Percentiles rank a stretch among this genome's conserved stretches.
Conservation (phyloP, 1,139 yeast species). For the Hemisphaericaspora xylanilytica region DNA sequence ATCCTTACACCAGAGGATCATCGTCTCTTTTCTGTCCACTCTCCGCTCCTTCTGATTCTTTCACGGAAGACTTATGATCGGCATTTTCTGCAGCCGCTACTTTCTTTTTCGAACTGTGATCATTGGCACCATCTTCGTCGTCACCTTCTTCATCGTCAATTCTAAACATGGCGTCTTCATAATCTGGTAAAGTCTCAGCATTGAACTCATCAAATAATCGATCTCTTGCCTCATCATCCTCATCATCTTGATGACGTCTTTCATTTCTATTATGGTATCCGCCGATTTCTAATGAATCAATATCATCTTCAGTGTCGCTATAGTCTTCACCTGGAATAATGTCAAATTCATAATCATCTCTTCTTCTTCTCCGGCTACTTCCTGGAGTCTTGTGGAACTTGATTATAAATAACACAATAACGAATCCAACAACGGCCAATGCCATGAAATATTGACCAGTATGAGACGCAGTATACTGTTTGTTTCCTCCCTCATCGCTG, state of each 20-base stretch:
- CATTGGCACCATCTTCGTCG: slow-evolving; percentile 4
- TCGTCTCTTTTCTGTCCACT: too few species aligned
- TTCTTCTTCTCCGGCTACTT: slow-evolving; percentile 48
- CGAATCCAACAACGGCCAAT: slow-evolving; percentile 58
- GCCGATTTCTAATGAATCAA: slow-evolving; percentile 29
- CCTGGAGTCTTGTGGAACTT: slow-evolving; percentile 51
- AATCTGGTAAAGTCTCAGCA: slow-evolving; percentile 38
- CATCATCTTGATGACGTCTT: slow-evolving; percentile 13
- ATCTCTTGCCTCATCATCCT: slow-evolving; percentile 37
- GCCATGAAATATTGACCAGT: slow-evolving; percentile 60
- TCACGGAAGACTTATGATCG: too few species aligned
- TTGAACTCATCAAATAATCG: slow-evolving; percentile 40
- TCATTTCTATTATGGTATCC: slow-evolving; percentile 15
- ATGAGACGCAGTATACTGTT: slow-evolving; percentile 34
- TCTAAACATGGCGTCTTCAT: slow-evolving; percentile 43
- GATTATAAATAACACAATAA: slow-evolving; percentile 52
- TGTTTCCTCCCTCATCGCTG: slow-evolving; percentile 30
- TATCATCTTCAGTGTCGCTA: slow-evolving; percentile 30
- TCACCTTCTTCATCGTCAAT: slow-evolving; percentile 41
- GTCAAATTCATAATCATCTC: slow-evolving; percentile 78
- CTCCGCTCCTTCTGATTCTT: too few species aligned
- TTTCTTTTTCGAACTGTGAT: too few species aligned
- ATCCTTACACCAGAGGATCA: too few species aligned
- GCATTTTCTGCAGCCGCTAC: too few species aligned
- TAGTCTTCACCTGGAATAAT: slow-evolving; percentile 70